Conservation (phyloP, 1,284 basidiomycete species). For the Cryptococcus sp. region DNA sequence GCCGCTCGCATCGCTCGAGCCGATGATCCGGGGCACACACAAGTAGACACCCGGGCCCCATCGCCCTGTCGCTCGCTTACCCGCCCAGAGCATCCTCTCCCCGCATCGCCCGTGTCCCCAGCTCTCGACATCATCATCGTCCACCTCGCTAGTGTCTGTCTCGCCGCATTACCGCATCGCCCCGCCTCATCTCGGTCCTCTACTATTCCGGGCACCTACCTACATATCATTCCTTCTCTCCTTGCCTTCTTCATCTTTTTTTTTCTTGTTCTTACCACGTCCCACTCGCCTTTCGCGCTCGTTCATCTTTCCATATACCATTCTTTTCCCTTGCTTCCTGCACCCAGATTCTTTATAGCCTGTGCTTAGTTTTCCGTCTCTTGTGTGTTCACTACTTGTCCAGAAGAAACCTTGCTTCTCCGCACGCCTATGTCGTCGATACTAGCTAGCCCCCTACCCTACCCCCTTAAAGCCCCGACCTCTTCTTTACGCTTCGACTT, state of each 20-base stretch:
- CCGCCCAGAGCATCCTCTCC: background rate
- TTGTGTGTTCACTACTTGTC: background rate
- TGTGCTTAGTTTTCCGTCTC: background rate
- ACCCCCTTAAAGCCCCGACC: too few species aligned
- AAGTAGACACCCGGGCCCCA: constrained; percentile 50
- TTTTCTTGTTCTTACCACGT: background rate
- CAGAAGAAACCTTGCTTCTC: background rate
- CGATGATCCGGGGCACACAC: constrained; percentile 88
- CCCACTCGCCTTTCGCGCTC: too few species aligned
- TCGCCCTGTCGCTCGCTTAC: background rate
- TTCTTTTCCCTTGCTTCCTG: background rate
- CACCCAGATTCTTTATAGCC: background rate
- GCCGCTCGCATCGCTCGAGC: constrained; percentile 78
- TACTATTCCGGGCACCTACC: background rate
- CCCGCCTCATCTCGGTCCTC: background rate
- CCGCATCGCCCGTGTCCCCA: background rate
- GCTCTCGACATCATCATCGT: too few species aligned
- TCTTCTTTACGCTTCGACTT: background rate
- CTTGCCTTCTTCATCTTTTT: background rate
- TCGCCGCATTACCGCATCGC: background rate
- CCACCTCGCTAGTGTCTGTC: background rate
- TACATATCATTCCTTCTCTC: background rate
- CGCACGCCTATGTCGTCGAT: background rate
- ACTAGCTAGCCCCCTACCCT: too few species aligned
- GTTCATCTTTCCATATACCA: background rate